Base-by-base conservation (phyloP, 495 filamentous ascomycete species). In the Terfezia boudieri region DNA sequence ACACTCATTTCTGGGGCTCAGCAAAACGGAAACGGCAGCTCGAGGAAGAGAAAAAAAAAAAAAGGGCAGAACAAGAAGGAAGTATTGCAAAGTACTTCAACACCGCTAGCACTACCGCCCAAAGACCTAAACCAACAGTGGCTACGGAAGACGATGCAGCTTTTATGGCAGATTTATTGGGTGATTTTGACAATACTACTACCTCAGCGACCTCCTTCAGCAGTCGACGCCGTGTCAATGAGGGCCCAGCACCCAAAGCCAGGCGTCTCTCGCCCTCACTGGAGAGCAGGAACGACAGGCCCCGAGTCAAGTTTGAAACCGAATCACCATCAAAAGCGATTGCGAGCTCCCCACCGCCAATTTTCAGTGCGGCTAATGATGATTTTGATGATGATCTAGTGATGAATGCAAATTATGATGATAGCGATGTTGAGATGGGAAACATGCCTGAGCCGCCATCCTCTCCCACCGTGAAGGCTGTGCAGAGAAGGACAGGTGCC, bases 81-180 rank as follows among this genome's bases (percentile, higher is more conserved):
- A 81, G 84, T 60, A 95, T 98, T 61, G 82, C 80, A 60, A 90
- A 89, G 59, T 98, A 90, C 67, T 95, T 98, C 67, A 81, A 78
- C 58, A 82, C 83, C 46, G 74, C 77, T 54, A 68, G 75, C 46
- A 70, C 76, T 52, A 66, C 77, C 17, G 79, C 80, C 49, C 73
- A 78, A 22, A 94, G 90, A 65, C 74, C 82, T 1, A 98, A 93
- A 36, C 53, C 76, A 70, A 67, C 66, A 9, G 64, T 69, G 22
- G 73, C 71, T 49, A 94, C 86, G 6, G 81, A 83, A 59, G 86
- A 88, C 53, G 87, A 95, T 60, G 80, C 83, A 56, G 80, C 78
- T 55, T 96, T 94, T 64, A 75, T 98, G 69, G 76, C 75, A 3
- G 79, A 82, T 61, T 73, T 98, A 6, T 76, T 98, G 4, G 86